phyloP scores from a whole-genome alignment of 2,329 filamentous ascomycete genomes.

The Escovopsis sp. region DNA sequence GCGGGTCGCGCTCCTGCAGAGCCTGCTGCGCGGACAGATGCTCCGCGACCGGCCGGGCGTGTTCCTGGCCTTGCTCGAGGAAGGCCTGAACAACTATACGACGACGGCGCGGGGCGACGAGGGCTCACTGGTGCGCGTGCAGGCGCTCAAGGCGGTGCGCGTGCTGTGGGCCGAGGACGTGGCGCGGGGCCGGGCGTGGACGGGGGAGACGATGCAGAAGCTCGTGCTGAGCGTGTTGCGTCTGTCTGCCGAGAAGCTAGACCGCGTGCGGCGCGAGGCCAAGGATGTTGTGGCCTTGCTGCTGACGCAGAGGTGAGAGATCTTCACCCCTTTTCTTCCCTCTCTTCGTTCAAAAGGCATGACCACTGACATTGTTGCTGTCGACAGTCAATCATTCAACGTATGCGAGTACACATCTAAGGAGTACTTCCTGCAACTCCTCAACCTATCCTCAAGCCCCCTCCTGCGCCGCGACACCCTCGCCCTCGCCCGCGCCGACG shows the following conservation, averaged over 20 bases:
- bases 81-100: conserved; percentile 74
- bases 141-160: conserved; percentile 63
- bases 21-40: conserved; percentile 31
- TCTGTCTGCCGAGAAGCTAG: conserved; percentile 75
- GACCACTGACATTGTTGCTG: conserved; percentile 11
- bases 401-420: conserved; percentile 39
- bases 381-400: conserved; percentile 20
- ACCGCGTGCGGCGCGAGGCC: conserved; percentile 61
- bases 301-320: conserved; percentile 29
- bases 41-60: conserved; percentile 23
- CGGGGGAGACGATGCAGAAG: conserved; percentile 16
- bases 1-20: conserved; percentile 38
- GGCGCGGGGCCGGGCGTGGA: conserved; percentile 8
- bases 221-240: conserved; percentile 42
- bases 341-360: no score
- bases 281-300: conserved; percentile 35
- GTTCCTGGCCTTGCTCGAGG: conserved; percentile 32
- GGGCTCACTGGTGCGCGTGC: conserved; percentile 69
- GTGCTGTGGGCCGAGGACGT: conserved; percentile 36
- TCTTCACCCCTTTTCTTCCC: not conserved
- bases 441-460: conserved; percentile 26
- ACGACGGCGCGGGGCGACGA: conserved; percentile 81
- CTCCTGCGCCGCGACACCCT: conserved; percentile 24
- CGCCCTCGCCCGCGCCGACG: conserved; percentile 16
- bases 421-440: conserved; percentile 40